Conservation (phyloP, 2,329 filamentous ascomycete species). For the Sporothrix variecibatus region DNA sequence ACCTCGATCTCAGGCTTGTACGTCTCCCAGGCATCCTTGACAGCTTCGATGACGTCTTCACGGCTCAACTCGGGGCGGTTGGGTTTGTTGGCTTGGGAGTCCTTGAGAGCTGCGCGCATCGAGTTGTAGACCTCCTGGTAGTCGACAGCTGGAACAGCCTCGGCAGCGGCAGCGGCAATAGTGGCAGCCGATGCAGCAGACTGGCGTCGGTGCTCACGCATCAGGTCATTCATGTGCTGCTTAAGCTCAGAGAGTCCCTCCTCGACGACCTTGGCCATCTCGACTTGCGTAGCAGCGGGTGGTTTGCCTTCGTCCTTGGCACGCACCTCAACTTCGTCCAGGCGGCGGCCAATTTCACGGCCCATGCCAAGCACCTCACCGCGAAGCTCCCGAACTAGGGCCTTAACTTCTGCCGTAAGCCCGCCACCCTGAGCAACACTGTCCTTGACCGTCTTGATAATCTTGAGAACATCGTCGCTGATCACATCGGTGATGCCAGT, state of each 20-base stretch:
- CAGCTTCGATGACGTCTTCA: slow-evolving; percentile 82
- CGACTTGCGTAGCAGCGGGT: slow-evolving; percentile 61
- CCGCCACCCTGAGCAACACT: slow-evolving; percentile 86
- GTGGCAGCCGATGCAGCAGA: slow-evolving; percentile 56
- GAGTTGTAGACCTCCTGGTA: slow-evolving; percentile 85
- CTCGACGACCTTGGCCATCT: slow-evolving; percentile 76
- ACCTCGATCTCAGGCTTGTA: slow-evolving; percentile 93
- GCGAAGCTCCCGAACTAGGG: slow-evolving; percentile 82
- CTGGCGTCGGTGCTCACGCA: slow-evolving; percentile 73
- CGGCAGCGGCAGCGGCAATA: slow-evolving; percentile 51
- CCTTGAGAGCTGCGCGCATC: slow-evolving; percentile 72
- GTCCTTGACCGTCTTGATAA: slow-evolving; percentile 85
- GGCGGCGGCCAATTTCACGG: slow-evolving; percentile 79
- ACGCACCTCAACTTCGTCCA: slow-evolving; percentile 72
- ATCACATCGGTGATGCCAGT: slow-evolving; percentile 57
- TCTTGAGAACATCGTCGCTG: slow-evolving; percentile 77
- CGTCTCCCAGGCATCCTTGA: slow-evolving; percentile 88
- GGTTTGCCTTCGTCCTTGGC: slow-evolving; percentile 48
- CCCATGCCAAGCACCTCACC: slow-evolving; percentile 96
- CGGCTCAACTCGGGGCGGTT: slow-evolving; percentile 60
- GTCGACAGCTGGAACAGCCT: slow-evolving; percentile 61
- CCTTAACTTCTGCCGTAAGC: slow-evolving; percentile 88
- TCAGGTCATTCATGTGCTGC: slow-evolving; percentile 76
- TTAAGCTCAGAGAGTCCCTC: slow-evolving; percentile 80
- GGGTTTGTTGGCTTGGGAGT: slow-evolving; percentile 55